These are phyloP conservation scores for Lactifluus pinguis DNA, from an alignment of 768 basidiomycete genomes.

Conservation along the genomic window DNA sequence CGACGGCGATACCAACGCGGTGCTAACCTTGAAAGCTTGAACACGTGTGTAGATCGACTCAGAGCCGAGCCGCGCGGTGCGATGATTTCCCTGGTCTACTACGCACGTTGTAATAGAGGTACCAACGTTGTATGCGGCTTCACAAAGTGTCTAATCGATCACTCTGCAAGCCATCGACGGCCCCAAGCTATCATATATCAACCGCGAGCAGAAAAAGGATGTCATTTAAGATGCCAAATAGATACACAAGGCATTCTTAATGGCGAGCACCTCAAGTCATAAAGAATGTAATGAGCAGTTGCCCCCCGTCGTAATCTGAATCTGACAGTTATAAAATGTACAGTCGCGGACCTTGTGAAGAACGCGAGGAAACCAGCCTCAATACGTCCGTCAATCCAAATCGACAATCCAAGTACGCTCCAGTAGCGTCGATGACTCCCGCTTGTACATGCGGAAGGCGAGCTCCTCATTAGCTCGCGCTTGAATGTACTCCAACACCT, in stretches of 20 bases:
- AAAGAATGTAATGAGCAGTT: not conserved
- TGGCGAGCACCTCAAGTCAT: not conserved
- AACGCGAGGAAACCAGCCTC: not conserved
- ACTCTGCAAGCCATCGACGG: too few relatives aligned
- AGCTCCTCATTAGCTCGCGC: not conserved
- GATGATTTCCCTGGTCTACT: too few relatives aligned
- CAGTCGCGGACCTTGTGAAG: not conserved
- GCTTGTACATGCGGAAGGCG: not conserved
- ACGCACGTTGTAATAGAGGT: too few relatives aligned
- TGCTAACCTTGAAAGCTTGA: too few relatives aligned
- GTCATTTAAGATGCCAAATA: not conserved
- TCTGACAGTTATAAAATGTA: not conserved
- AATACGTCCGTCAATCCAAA: not conserved
- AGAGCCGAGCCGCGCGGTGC: too few relatives aligned
- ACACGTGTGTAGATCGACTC: too few relatives aligned
- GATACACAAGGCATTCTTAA: not conserved
- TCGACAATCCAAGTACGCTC: not conserved
- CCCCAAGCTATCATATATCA: too few relatives aligned
- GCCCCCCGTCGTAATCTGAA: not conserved
- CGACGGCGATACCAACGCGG: too few relatives aligned
- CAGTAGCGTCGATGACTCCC: not conserved
- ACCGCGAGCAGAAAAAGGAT: too few relatives aligned
- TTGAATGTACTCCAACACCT: not conserved
- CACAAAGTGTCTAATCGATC: too few relatives aligned
- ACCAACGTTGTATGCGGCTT: too few relatives aligned